Evolutionary conservation across 2,329 filamentous ascomycete genomes (phyloP).

Genomic region (Aureobasidium sp.): DNA sequence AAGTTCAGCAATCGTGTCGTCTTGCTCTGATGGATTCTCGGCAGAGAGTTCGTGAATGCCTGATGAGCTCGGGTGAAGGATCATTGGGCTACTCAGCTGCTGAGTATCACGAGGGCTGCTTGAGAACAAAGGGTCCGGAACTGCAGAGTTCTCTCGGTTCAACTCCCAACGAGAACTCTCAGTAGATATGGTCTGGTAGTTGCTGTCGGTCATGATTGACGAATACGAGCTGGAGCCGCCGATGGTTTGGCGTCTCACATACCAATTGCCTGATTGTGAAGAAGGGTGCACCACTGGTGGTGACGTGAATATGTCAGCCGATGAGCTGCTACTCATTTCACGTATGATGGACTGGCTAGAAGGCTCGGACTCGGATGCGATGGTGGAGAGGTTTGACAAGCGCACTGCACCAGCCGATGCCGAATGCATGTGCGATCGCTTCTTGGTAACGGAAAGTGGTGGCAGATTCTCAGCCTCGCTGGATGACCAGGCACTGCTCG

Average conservation of each 20-base stretch:
- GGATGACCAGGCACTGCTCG: conserved; percentile 13
- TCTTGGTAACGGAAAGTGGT: conserved; percentile 25
- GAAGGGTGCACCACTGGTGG: background rate
- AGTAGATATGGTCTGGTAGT: background rate
- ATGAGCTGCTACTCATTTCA: conserved; percentile 16
- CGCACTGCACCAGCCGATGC: conserved; percentile 7
- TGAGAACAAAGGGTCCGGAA: conserved; percentile 26
- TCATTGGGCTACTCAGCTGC: background rate
- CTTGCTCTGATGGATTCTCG: conserved; percentile 17
- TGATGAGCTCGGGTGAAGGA: conserved; percentile 1
- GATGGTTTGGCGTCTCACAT: conserved; percentile 4
- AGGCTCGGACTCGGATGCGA: conserved; percentile 25
- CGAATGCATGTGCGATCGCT: conserved; percentile 18
- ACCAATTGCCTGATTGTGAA: background rate
- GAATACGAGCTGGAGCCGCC: conserved; percentile 1
- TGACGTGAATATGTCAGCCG: conserved; percentile 6
- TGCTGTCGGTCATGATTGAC: background rate
- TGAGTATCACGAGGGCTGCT: background rate
- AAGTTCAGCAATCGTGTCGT: conserved; percentile 27
- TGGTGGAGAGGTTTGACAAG: conserved; percentile 25
- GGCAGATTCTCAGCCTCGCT: conserved; percentile 21
- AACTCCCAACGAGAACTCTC: conserved; percentile 5
- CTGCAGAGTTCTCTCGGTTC: conserved; percentile 18
- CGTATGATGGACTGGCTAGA: conserved; percentile 13
- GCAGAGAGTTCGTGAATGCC: background rate